phyloP scores from a whole-genome alignment of 306 rosid genomes.

The Cicer judaicum region DNA sequence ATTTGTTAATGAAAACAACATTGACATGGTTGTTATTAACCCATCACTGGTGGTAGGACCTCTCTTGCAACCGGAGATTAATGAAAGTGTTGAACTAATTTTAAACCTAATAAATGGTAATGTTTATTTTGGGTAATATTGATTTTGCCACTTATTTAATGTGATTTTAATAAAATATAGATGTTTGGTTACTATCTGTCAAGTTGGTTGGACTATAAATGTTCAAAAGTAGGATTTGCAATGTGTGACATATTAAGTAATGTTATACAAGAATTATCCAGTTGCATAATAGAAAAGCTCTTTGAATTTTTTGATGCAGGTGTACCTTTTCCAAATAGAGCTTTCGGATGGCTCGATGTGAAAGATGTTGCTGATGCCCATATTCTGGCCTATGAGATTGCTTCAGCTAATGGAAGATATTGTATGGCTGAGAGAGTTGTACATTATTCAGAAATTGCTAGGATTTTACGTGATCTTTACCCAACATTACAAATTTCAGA shows the following conservation, averaged over 20 bases:
- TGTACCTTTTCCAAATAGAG: slow-evolving; percentile 54
- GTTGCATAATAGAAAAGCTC: neutral
- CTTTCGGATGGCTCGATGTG: slow-evolving; percentile 71
- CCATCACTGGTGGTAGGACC: slow-evolving; percentile 83
- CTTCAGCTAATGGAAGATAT: slow-evolving; percentile 85
- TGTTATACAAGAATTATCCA: neutral
- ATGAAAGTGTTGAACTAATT: slow-evolving; percentile 64
- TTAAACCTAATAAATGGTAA: slow-evolving; percentile 67
- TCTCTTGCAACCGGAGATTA: slow-evolving; percentile 77
- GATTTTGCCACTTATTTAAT: too few relatives aligned
- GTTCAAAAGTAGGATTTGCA: neutral
- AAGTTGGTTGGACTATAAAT: too few relatives aligned
- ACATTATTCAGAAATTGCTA: slow-evolving; percentile 62
- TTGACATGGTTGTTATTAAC: slow-evolving; percentile 74
- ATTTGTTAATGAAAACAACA: slow-evolving; percentile 69
- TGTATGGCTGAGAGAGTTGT: slow-evolving; percentile 60
- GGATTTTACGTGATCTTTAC: slow-evolving; percentile 58
- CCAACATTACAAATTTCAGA: slow-evolving; percentile 68
- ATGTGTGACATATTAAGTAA: neutral
- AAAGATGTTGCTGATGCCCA: slow-evolving; percentile 88
- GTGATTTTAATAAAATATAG: too few relatives aligned
- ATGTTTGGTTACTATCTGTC: too few relatives aligned
- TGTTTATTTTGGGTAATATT: too few relatives aligned
- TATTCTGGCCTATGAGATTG: slow-evolving; percentile 74
- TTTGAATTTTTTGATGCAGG: slow-evolving; percentile 58